Evolutionary conservation across 192 early-diverging fungal genomes (phyloP).

Genomic region (Cladochytrium replicatum): DNA sequence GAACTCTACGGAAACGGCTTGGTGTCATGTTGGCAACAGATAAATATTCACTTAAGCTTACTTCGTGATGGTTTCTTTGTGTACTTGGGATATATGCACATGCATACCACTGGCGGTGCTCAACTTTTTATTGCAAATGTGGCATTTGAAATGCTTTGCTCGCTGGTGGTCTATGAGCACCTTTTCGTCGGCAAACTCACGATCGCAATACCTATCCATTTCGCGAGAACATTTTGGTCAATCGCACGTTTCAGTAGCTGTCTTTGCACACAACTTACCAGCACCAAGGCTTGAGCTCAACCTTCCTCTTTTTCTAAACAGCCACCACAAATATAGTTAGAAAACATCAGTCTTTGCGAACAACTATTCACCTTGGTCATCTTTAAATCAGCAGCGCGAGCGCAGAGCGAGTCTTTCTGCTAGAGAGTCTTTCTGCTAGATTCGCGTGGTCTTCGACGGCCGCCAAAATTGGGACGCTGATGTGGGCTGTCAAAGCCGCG

Average conservation of each 20-base stretch:
- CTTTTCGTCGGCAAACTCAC: conserved; percentile 92
- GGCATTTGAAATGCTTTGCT: conserved; percentile 91
- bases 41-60: conserved; percentile 22
- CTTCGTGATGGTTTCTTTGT: conserved; percentile 75
- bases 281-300: conserved; percentile 39
- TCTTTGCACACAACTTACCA: conserved; percentile 24
- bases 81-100: conserved; percentile 84
- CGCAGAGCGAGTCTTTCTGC: no score
- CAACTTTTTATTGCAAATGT: conserved; percentile 69
- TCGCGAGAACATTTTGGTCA: neutral
- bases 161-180: conserved; percentile 87
- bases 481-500: no score
- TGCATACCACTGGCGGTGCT: conserved; percentile 85
- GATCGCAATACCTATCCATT: conserved; percentile 93
- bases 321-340: no score
- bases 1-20: conserved; percentile 44
- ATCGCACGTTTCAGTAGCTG: no score
- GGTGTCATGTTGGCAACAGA: neutral
- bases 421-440: no score
- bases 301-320: conserved; percentile 45
- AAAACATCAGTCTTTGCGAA: no score
- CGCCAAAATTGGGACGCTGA: no score
- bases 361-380: no score
- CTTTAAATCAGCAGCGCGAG: no score
- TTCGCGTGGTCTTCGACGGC: no score